These are phyloP conservation scores for Lumnitzera littorea DNA, from an alignment of 345 rosid species.

Conservation along the genomic window DNA sequence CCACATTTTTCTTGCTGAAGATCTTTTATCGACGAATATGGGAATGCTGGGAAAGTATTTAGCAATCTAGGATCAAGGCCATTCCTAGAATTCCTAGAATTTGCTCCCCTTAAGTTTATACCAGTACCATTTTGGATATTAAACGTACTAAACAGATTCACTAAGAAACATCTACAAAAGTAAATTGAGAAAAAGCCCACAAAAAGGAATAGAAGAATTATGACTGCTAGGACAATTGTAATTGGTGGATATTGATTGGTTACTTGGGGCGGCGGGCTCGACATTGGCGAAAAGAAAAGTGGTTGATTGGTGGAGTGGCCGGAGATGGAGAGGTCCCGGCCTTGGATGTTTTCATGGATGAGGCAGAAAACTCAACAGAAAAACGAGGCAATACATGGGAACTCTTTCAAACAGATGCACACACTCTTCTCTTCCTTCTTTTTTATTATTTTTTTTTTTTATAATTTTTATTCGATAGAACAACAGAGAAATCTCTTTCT, in stretches of 20 bases:
- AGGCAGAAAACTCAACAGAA: neutral
- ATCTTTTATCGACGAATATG: constrained; percentile 52
- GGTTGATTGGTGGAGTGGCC: constrained; percentile 21
- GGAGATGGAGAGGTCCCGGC: constrained; percentile 46
- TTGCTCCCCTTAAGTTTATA: constrained; percentile 7
- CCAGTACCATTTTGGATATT: constrained; percentile 29
- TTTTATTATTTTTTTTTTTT: no score
- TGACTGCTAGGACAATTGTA: constrained; percentile 39
- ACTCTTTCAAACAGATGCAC: no score
- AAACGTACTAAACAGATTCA: constrained; percentile 32
- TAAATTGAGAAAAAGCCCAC: constrained; percentile 57
- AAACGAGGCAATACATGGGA: neutral
- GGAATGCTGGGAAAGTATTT: constrained; percentile 53
- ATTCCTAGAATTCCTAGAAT: constrained; percentile 2
- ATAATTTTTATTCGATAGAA: no score
- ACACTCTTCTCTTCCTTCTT: no score
- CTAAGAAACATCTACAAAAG: constrained; percentile 54
- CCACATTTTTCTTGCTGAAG: constrained; percentile 46
- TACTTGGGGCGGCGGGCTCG: constrained; percentile 10
- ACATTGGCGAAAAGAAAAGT: constrained; percentile 23
- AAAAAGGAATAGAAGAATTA: constrained; percentile 56
- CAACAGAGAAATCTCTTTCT: no score
- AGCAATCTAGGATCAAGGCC: constrained; percentile 61
- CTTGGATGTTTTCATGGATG: constrained; percentile 32
- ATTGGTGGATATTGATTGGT: constrained; percentile 31